A percentile compares a stretch with the other conserved stretches of the same genome.
These are phyloP conservation scores for Biscogniauxia marginata DNA, from an alignment of 2,329 filamentous ascomycete genomes.

Conservation along the genomic window DNA sequence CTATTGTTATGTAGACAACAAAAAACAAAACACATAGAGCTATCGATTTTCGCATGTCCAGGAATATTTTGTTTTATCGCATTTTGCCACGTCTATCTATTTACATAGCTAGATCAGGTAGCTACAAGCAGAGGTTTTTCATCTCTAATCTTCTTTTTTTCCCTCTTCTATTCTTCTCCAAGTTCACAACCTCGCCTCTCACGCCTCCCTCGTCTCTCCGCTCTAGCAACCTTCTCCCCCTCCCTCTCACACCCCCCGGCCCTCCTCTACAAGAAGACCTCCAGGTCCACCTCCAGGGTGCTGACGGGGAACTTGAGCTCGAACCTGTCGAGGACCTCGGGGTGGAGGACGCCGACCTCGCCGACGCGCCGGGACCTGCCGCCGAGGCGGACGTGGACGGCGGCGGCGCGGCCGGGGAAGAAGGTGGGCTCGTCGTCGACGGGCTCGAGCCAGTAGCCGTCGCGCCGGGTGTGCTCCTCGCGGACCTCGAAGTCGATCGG, in stretches of 20 bases:
- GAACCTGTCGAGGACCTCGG: conserved; percentile 79
- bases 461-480: conserved; percentile 55
- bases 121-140: too few species aligned
- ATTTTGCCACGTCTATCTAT: too few species aligned
- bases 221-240: not conserved
- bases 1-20: too few species aligned
- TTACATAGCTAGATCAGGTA: too few species aligned
- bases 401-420: conserved; percentile 85
- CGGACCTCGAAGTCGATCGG: conserved; percentile 52
- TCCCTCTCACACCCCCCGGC: not conserved
- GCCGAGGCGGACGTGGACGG: conserved; percentile 72
- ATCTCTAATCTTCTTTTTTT: too few species aligned
- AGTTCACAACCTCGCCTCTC: not conserved
- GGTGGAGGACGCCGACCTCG: conserved; percentile 91
- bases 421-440: conserved; percentile 89
- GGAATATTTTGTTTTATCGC: too few species aligned
- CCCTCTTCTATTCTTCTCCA: too few species aligned
- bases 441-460: conserved; percentile 93
- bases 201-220: not conserved
- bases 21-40: too few species aligned
- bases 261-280: conserved; percentile 72
- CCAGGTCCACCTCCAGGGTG: conserved; percentile 90
- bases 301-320: conserved; percentile 72
- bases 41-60: too few species aligned
- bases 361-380: conserved; percentile 78